Conservation (phyloP, 768 basidiomycete species). For the Tephrocybe sp. region DNA sequence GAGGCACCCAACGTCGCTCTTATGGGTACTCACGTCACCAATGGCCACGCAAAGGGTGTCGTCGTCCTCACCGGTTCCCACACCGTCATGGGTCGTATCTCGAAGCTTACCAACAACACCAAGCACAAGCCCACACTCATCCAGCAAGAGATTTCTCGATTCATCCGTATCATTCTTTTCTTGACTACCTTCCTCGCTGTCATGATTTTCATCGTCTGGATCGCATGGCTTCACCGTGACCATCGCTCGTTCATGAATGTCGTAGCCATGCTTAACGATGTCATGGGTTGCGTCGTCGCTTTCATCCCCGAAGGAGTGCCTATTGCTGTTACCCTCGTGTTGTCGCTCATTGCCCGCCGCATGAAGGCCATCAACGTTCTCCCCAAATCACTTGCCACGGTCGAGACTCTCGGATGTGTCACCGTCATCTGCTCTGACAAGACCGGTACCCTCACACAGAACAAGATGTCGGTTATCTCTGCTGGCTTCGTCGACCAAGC, state of each 20-base stretch:
- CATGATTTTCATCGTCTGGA: constrained; percentile 39
- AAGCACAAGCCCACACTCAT: constrained; percentile 46
- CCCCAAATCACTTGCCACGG: constrained; percentile 53
- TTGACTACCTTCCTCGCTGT: constrained; percentile 37
- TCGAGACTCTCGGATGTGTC: constrained; percentile 66
- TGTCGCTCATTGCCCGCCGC: constrained; percentile 23
- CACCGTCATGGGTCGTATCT: constrained; percentile 51
- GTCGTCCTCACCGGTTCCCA: constrained; percentile 43
- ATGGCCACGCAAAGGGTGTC: constrained; percentile 38
- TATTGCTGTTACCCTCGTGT: constrained; percentile 51
- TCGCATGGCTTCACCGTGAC: constrained; percentile 39
- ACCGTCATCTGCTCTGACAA: constrained; percentile 54
- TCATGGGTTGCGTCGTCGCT: constrained; percentile 43
- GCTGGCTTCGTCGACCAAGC: constrained; percentile 35
- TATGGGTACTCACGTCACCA: constrained; percentile 39
- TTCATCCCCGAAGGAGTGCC: constrained; percentile 50
- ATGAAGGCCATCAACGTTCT: constrained; percentile 16
- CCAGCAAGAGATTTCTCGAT: constrained; percentile 47
- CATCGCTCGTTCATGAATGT: constrained; percentile 47
- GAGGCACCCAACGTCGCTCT: constrained; percentile 48
- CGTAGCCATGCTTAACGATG: constrained; percentile 48
- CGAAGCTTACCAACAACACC: constrained; percentile 46
- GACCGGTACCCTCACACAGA: constrained; percentile 60
- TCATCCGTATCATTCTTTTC: constrained; percentile 48
- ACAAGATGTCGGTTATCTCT: constrained; percentile 55